Conservation (phyloP, 139 green algal genomes). For the Picochlorum costavermella region DNA sequence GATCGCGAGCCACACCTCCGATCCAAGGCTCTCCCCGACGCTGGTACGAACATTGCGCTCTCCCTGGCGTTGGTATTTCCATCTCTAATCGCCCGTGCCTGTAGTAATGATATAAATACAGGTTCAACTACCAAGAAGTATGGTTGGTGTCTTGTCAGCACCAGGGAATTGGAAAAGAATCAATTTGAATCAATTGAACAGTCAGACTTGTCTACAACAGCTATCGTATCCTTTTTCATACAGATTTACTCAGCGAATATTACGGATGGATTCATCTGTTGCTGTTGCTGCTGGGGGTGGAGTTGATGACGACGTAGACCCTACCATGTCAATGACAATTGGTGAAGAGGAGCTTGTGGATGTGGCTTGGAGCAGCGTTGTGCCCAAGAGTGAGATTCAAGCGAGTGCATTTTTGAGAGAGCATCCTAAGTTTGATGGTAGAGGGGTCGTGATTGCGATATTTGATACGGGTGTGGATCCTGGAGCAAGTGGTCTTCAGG, state of each 20-base stretch:
- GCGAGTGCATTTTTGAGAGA: constrained; percentile 50
- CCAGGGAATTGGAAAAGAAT: too few species aligned
- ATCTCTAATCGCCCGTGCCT: too few species aligned
- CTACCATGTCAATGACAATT: background rate
- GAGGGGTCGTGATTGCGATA: constrained; percentile 72
- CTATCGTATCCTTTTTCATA: background rate
- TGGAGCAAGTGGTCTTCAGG: constrained; percentile 65
- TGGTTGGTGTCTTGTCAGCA: too few species aligned
- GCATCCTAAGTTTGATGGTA: constrained; percentile 67
- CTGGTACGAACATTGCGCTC: too few species aligned
- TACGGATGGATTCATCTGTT: background rate
- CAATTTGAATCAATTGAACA: too few species aligned
- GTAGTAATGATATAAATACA: too few species aligned
- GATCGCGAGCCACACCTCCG: too few species aligned
- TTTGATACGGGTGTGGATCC: constrained; percentile 80
- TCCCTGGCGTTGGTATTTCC: too few species aligned
- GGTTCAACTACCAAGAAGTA: too few species aligned
- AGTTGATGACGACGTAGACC: background rate
- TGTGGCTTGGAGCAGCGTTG: constrained; percentile 22
- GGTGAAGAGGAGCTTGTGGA: background rate
- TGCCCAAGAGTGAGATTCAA: constrained; percentile 79
- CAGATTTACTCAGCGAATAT: background rate
- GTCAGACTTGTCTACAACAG: too few species aligned
- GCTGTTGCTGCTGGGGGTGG: background rate
- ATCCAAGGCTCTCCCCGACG: too few species aligned